These are phyloP conservation scores for Aspergillus hortae DNA, from an alignment of 2,329 filamentous ascomycete genomes.

Conservation along the genomic window DNA sequence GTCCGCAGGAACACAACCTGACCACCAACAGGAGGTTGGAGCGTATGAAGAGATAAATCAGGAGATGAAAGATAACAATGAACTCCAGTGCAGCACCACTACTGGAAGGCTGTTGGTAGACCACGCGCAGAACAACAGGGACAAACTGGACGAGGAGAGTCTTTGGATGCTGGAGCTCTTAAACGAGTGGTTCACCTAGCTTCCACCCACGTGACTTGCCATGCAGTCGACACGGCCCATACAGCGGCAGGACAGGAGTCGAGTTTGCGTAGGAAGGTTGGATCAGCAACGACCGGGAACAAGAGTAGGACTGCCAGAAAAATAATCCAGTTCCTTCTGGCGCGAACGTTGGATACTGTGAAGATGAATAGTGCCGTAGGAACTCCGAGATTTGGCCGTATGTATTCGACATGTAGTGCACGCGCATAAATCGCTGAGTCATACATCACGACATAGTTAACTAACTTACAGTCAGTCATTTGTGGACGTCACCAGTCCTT, in stretches of 20 bases:
- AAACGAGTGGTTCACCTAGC: conserved; percentile 18
- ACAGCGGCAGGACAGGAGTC: neutral
- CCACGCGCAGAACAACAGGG: conserved; percentile 12
- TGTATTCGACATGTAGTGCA: too few relatives aligned
- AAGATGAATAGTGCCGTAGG: too few relatives aligned
- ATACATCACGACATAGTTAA: too few relatives aligned
- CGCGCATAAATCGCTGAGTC: too few relatives aligned
- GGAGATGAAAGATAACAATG: neutral
- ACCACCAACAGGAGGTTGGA: neutral
- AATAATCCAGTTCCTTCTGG: too few relatives aligned
- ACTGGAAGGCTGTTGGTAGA: neutral
- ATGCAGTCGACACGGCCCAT: neutral
- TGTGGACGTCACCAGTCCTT: neutral
- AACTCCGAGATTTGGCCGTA: too few relatives aligned
- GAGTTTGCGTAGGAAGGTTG: neutral
- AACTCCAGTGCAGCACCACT: neutral
- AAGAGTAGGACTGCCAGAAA: too few relatives aligned
- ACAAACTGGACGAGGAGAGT: conserved; percentile 13
- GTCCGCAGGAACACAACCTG: too few relatives aligned
- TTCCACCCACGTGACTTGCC: conserved; percentile 18
- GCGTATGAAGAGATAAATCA: neutral
- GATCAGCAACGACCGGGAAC: too few relatives aligned
- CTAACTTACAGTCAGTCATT: too few relatives aligned
- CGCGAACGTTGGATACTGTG: too few relatives aligned
- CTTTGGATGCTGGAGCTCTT: conserved; percentile 20